phyloP scores from a whole-genome alignment of 805 yeast genomes.

The Saccharomycopsis microspora region DNA sequence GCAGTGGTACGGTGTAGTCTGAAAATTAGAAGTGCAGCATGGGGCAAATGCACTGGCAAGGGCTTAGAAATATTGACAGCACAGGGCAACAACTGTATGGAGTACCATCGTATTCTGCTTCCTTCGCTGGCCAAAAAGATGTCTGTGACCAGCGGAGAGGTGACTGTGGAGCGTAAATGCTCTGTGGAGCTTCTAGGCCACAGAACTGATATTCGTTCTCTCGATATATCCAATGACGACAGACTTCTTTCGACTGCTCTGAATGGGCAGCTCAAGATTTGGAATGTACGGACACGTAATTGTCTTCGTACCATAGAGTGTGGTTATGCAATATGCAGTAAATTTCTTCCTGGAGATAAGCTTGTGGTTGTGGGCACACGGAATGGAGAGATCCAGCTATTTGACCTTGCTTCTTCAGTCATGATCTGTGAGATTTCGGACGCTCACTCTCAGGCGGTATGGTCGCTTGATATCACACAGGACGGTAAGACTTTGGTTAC shows the following conservation, averaged over 20 bases:
- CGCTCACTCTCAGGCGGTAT: conserved; percentile 76
- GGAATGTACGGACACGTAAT: conserved; percentile 66
- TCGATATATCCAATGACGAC: conserved; percentile 74
- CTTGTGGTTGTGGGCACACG: conserved; percentile 82
- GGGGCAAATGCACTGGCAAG: conserved; percentile 42
- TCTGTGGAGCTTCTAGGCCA: conserved; percentile 75
- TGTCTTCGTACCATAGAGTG: conserved; percentile 83
- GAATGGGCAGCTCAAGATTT: conserved; percentile 77
- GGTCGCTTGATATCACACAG: conserved; percentile 80
- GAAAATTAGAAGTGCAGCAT: conserved; percentile 55
- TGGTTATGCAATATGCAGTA: conserved; percentile 74
- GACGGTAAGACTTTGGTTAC: conserved; percentile 82
- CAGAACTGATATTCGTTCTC: conserved; percentile 76
- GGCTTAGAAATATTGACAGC: conserved; percentile 51
- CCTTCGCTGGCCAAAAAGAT: conserved; percentile 50
- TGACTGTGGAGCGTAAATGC: conserved; percentile 35
- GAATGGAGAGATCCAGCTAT: conserved; percentile 72
- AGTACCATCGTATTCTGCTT: conserved; percentile 45
- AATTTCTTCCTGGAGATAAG: conserved; percentile 86
- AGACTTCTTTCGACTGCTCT: conserved; percentile 80
- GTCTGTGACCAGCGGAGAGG: conserved; percentile 27
- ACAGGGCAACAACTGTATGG: conserved; percentile 64
- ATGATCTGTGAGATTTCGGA: conserved; percentile 55
- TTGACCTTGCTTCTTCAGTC: conserved; percentile 77
- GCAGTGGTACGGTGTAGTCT: conserved; percentile 53